Base-by-base conservation (phyloP, 2,329 filamentous ascomycete genomes). In the Penicillium freii region DNA sequence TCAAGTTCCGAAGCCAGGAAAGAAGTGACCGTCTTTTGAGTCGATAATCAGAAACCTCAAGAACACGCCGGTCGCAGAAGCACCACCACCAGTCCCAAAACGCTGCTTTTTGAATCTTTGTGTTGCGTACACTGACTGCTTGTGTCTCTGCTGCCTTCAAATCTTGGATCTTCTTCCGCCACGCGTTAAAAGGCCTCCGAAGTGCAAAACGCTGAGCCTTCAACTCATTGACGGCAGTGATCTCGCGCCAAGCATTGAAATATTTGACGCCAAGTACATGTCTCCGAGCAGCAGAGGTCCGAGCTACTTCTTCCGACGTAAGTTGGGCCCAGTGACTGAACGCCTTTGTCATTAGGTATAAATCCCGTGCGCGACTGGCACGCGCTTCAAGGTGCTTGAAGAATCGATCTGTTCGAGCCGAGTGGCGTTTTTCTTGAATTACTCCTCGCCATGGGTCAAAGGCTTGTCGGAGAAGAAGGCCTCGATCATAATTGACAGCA, bases 181-280 rank as follows among this genome's bases (percentile, higher is more conserved):
- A 88, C n/a, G 75, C 65, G 6, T 69, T 68, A 48, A 87, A 77
- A 51, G 84, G 86, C 56, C 81, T 84, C 46, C 74, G 77, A 8
- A 84, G 64, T 19, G 81, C 75, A 56, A 86, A 80, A 34, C 81
- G 73, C 43, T 80, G 77, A 11, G 78, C 75, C 62, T 81, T 81
- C 42, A 80, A 66, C 54, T 85, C 81, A 62, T 88, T 86, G 49
- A 84, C 79, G 1, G 80, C 78, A 0, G 86, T 87, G 54, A 89
- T 84, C 57, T 85, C 81, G 27, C 83, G 80, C 88, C 88, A 91
- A 8, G 84, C 84, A 57, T 83, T 84, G 71, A 90, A 91, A 59
- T 86, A 87, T 54, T 84, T 83, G 13, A 83, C 84, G 54, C 87
- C 81, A 53, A 94, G 76, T 58, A 92, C 85, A 69, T 91, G 88